phyloP scores from a whole-genome alignment of 169 alveolate genomes.

The Cryptosporidium meleagridis region DNA sequence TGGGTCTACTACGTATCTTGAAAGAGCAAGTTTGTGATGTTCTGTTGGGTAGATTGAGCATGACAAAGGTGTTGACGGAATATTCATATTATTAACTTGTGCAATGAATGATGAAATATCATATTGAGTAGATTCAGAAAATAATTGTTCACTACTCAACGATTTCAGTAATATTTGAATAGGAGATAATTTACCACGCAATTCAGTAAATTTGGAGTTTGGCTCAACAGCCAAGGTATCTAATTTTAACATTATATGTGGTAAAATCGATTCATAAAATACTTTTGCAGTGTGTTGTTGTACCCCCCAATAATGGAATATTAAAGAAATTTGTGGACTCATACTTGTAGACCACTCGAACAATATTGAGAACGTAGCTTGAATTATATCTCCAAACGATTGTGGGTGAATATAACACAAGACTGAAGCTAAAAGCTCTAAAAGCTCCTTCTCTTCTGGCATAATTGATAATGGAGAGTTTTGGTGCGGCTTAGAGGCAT shows the following conservation, averaged over 20 bases:
- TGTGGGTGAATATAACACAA: slow-evolving; percentile 71
- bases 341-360: slow-evolving; percentile 66
- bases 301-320: slow-evolving; percentile 70
- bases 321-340: slow-evolving; percentile 66
- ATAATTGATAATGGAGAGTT: slow-evolving; percentile 51
- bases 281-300: slow-evolving; percentile 48
- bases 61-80: slow-evolving; percentile 26
- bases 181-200: slow-evolving; percentile 18
- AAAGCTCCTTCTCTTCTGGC: slow-evolving; percentile 70
- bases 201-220: slow-evolving; percentile 21
- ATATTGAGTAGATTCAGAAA: slow-evolving; percentile 6
- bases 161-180: slow-evolving; percentile 28
- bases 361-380: slow-evolving; percentile 55
- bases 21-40: slow-evolving; percentile 27
- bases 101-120: slow-evolving; percentile 48
- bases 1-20: slow-evolving; percentile 63
- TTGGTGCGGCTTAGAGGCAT: background rate
- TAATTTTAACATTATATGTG: slow-evolving; percentile 50
- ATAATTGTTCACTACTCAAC: background rate
- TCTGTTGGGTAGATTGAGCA: slow-evolving; percentile 64
- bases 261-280: slow-evolving; percentile 60
- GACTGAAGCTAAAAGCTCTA: slow-evolving; percentile 55
- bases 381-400: slow-evolving; percentile 71
- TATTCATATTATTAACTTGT: slow-evolving; percentile 12
- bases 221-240: slow-evolving; percentile 52